Evolutionary conservation across 2,329 filamentous ascomycete species (phyloP).

Genomic region (Pseudogymnoascus sp.): DNA sequence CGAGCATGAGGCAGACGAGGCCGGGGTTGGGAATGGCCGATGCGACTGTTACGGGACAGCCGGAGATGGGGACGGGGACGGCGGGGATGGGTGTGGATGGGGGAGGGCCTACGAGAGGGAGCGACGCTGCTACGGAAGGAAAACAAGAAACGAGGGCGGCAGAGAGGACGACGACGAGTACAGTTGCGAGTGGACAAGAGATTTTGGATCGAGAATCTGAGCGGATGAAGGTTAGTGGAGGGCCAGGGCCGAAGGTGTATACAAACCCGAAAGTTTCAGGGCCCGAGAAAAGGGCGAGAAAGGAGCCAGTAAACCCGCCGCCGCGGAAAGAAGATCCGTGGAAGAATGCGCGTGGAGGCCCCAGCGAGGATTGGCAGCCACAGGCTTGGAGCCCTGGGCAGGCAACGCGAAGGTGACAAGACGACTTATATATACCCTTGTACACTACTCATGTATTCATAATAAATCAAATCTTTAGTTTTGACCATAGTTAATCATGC

Average conservation of each 20-base stretch:
- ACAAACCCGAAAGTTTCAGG: slow-evolving; percentile 10
- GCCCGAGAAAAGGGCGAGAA: slow-evolving; percentile 14
- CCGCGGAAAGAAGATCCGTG: slow-evolving; percentile 39
- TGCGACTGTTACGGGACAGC: slow-evolving; percentile 13
- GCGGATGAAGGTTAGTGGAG: slow-evolving; percentile 1
- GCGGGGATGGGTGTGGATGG: background rate
- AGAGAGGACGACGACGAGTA: background rate
- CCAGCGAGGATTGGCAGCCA: slow-evolving; percentile 57
- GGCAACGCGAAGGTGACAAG: slow-evolving; percentile 1
- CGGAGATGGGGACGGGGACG: slow-evolving; percentile 9
- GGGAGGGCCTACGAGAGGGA: background rate
- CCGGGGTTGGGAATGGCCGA: slow-evolving; percentile 22
- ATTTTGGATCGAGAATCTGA: slow-evolving; percentile 1
- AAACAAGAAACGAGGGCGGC: background rate
- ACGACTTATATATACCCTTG: background rate
- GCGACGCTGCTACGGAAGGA: background rate
- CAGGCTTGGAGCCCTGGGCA: slow-evolving; percentile 4
- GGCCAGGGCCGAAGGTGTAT: background rate
- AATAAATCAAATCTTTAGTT: background rate
- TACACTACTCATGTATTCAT: slow-evolving; percentile 5
- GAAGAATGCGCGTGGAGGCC: slow-evolving; percentile 47
- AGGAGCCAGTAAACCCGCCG: slow-evolving; percentile 19
- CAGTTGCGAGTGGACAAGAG: background rate
- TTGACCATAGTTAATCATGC: background rate
- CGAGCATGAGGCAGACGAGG: slow-evolving; percentile 24